A percentile compares a stretch with the other conserved stretches of the same genome.
These are phyloP conservation scores for Glutinoglossum americanum DNA, from an alignment of 495 filamentous ascomycete species.

Conservation along the genomic window DNA sequence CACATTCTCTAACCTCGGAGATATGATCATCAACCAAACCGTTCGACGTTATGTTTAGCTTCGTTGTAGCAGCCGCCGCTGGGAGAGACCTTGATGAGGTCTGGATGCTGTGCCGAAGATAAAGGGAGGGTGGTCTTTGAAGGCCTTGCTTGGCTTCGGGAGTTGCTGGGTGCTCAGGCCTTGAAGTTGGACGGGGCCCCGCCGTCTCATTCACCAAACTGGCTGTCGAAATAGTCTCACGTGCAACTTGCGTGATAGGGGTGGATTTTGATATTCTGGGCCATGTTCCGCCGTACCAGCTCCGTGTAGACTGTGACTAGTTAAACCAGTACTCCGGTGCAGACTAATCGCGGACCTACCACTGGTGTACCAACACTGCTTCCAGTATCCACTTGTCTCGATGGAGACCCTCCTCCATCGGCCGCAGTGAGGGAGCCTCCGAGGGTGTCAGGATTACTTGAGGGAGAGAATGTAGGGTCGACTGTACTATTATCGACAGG, in stretches of 20 bases:
- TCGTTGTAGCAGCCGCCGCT: conserved; percentile 25
- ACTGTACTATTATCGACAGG: conserved; percentile 13
- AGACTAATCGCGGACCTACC: conserved; percentile 18
- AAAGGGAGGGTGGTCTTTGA: conserved; percentile 18
- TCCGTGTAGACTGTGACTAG: conserved; percentile 6
- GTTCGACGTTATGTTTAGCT: conserved; percentile 27
- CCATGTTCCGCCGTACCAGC: conserved; percentile 45
- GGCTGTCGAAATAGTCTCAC: conserved; percentile 50
- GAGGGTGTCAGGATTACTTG: background rate
- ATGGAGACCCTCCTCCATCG: background rate
- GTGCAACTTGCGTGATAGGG: conserved; percentile 52
- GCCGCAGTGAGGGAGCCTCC: background rate
- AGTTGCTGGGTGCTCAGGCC: conserved; percentile 10
- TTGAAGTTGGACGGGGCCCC: conserved; percentile 14
- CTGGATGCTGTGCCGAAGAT: conserved; percentile 21
- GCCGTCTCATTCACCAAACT: conserved; percentile 6
- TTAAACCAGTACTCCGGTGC: conserved; percentile 41
- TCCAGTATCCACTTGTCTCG: background rate
- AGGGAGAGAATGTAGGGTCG: conserved; percentile 14
- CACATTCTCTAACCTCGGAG: background rate
- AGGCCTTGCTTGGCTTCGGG: conserved; percentile 2
- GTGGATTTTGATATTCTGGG: conserved; percentile 42
- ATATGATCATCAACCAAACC: background rate
- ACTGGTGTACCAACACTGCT: background rate
- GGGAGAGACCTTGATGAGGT: conserved; percentile 25